Base-by-base conservation (phyloP, 164 flowering plant species). In the Annona cherimola region DNA sequence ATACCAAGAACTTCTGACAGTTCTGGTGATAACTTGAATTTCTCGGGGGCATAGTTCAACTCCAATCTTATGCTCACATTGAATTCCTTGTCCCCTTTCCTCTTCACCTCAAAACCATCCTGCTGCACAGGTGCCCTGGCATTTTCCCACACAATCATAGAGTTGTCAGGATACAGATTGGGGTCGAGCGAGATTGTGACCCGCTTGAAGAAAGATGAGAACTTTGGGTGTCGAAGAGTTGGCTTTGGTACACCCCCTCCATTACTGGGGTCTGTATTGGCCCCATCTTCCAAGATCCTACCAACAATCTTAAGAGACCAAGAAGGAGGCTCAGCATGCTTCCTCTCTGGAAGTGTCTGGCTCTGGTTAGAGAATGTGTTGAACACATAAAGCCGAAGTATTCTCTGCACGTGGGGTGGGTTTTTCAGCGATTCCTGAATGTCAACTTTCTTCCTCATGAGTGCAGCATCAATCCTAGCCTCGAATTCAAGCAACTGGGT, bases 21-120 rank as follows among this genome's bases (percentile, higher is more conserved):
- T 26, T 88, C 82, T 1, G 89, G 82, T 19, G 98, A 91, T 45
- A 91, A 83, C 69, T 81, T 91, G 69, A 85, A 90, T 78, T 86
- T 93, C 72, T 91, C 97, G 42, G 96, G 97, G 14, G 71, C 63
- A 70, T 88, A 84, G 78, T 90, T 91, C 94, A 93, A 88, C 70
- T 93, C 97, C 41, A 93, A 70, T 50, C 93, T 81, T 63, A 93
- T 79, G 45, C 75, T 83, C 57, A 81, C 94, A 68, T 80, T 84
- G 72, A 92, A 91, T 77, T 93, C 96, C 83, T 89, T 91, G 66
- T 93, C 90, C 60, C 98, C 98, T 82, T 87, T 91, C 55, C 97
- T 84, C 82, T 86, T 91, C 69, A 93, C 86, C 80, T 91, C 98
- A 81, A 93, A 93, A 40, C 98, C 98, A 71, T 93, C 98, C 55